Base-by-base conservation (phyloP, 179 eudicot genomes). In the Nepenthes alata region DNA sequence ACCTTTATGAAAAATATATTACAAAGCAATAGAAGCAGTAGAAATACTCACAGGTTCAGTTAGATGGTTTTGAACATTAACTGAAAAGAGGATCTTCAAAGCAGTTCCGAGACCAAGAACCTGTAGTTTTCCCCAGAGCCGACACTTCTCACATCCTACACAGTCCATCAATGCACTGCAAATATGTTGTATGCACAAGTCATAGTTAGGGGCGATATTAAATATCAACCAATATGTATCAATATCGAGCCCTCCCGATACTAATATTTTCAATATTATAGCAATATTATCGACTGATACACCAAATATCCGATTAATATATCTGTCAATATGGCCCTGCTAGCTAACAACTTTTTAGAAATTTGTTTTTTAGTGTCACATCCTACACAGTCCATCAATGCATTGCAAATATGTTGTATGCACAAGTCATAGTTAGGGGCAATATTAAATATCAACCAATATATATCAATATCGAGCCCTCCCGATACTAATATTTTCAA, bases 101-200 rank as follows among this genome's bases (percentile, higher is more conserved):
- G 96, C 96, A 51, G 98, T 91, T 58, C 98, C 98, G 54, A 91
- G 89, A 69, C 98, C 98, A 72, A 82, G 95, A 72, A 89, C 89
- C 74, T 91, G 98, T 38, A 91, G 85, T 71, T 91, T 91, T 64
- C 98, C 98, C 98, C 98, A 91, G 9, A 91, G 84, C 16, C 95
- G 88, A 63, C 98, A 91, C 74, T 91, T 91, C 69, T 91, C 96
- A 69, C 98, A 91, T 64, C 96, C 98, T 38, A 91, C 95, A 64
- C 98, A 91, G 61, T 91, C 98, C 98, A 91, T 91, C 59, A 91
- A 55, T 2, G 91, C 96, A 69, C 96, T 91, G 89, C 69, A 77
- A 67, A 7, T 7, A 41, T 1, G 45, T 4, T 4, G 8, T 41
- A 11, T 57, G 47, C 7, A 37, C 37, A 35, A 57, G 47, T 9